Percentiles rank a stretch among this genome's conserved stretches.
Evolutionary conservation across 495 filamentous ascomycete species (phyloP).

Genomic region (Neohortaea acidophila): DNA sequence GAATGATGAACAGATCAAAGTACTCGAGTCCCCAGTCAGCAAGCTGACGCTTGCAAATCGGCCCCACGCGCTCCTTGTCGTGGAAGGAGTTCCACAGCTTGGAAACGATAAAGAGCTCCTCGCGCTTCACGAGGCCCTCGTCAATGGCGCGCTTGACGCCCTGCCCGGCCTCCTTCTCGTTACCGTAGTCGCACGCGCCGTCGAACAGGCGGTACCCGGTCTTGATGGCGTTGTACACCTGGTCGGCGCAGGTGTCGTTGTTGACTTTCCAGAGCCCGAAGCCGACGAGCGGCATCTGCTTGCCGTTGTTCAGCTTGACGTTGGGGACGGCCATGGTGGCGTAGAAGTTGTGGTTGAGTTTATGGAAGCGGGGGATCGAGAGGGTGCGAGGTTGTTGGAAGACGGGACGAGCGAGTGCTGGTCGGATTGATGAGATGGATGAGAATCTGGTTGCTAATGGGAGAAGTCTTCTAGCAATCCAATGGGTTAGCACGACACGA

Average conservation of each 20-base stretch:
- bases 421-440: too few species aligned
- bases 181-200: slow-evolving; percentile 80
- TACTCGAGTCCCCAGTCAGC: slow-evolving; percentile 47
- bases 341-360: too few species aligned
- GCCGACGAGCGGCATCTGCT: slow-evolving; percentile 71
- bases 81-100: slow-evolving; percentile 77
- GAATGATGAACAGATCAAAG: slow-evolving; percentile 56
- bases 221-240: slow-evolving; percentile 82
- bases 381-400: too few species aligned
- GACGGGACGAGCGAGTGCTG: too few species aligned
- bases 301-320: slow-evolving; percentile 66
- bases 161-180: slow-evolving; percentile 70
- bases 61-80: slow-evolving; percentile 43
- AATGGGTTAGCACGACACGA: too few species aligned
- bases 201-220: slow-evolving; percentile 75
- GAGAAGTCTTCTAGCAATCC: too few species aligned
- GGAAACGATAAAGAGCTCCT: slow-evolving; percentile 80
- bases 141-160: slow-evolving; percentile 76
- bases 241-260: slow-evolving; percentile 49
- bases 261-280: slow-evolving; percentile 63
- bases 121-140: slow-evolving; percentile 70
- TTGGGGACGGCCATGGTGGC: slow-evolving; percentile 35
- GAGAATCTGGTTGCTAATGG: too few species aligned
- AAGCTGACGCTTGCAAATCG: slow-evolving; percentile 45
- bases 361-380: too few species aligned